phyloP scores from a whole-genome alignment of 83 land plant species.

The Diphasiastrum complanatum region DNA sequence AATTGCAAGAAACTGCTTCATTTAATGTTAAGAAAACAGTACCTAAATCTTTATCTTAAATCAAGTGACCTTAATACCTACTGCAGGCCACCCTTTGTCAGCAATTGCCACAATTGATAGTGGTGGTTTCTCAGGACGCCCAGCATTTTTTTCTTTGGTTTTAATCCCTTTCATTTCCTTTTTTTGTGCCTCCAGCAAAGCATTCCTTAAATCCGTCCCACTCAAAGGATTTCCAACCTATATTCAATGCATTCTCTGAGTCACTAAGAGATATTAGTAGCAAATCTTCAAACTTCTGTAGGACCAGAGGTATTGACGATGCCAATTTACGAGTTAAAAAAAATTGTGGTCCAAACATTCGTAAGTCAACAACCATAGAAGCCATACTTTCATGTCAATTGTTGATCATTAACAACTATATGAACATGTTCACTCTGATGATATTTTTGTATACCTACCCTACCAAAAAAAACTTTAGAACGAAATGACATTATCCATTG shows the following conservation, averaged over 20 bases:
- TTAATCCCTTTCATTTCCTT: neutral
- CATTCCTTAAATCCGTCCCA: slow-evolving; percentile 52
- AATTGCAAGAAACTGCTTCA: neutral
- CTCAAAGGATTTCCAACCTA: slow-evolving; percentile 80
- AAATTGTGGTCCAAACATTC: too few species aligned
- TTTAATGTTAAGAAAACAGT: neutral
- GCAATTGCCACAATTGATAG: slow-evolving; percentile 68
- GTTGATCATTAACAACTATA: too few species aligned
- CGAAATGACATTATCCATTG: too few species aligned
- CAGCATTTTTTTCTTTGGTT: slow-evolving; percentile 20
- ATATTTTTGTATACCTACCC: too few species aligned
- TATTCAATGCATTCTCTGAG: neutral
- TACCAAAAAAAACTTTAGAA: too few species aligned
- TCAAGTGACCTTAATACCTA: slow-evolving; percentile 42
- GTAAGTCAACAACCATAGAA: too few species aligned
- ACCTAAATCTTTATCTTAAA: neutral
- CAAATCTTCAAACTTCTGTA: too few species aligned
- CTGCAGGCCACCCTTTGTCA: slow-evolving; percentile 63
- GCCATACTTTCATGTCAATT: too few species aligned
- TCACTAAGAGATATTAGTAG: neutral
- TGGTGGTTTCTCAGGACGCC: slow-evolving; percentile 41
- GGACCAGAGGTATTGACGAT: too few species aligned
- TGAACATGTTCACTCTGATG: too few species aligned
- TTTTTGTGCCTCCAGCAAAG: slow-evolving; percentile 34
- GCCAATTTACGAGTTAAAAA: too few species aligned